Evolutionary conservation across 2,329 filamentous ascomycete genomes (phyloP), one percentile per base, ranked within the genome.

Genomic region (Talaromyces sp.): DNA sequence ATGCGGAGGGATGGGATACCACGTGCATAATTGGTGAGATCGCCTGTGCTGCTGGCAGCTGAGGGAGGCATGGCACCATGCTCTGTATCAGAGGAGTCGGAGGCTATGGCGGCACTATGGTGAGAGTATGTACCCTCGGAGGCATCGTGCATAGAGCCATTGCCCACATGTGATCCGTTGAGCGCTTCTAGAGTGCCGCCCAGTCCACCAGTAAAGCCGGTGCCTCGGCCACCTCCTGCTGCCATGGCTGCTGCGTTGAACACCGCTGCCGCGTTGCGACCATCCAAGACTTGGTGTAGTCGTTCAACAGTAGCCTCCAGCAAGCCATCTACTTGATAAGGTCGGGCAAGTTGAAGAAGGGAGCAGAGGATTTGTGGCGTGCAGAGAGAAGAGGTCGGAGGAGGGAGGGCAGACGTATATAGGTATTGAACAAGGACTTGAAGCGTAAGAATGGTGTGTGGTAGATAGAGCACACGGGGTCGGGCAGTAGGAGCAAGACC

Each of bases 231-330:
- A 22, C 94, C 92, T 10, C 94, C 94, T 1, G 94, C 94, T 0
- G 92, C 94, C 94, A 97, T 97, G 48, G 94, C 94, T 0, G 93
- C 94, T 0, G 94, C 94, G 61, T 99, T 99, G 79, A 99, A 99
- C 0, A 99, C 92, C 5, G 94, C 94, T 0, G 94, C 94, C 0
- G 94, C 93, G 62, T 97, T 99, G 42, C 93, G 84, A 43, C 90
- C 94, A 70, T 99, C 94, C 3, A 99, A 83, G 0, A 95, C 84
- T 27, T 89, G 83, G 66, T 99, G 94, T 0, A 99, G 80, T 7
- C 93, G 85, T 72, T 97, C 91, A 9, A 97, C 90, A 1, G 95
- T 90, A 0, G 91, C 91, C 75, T 99, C 94, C 1, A 97, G 79
- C 2, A 99, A 82, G 0, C 94, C 94, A 64, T 97, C 92, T 42